These are phyloP conservation scores for Typha latifolia DNA, from an alignment of 176 grass and related monocot genomes.

Conservation along the genomic window DNA sequence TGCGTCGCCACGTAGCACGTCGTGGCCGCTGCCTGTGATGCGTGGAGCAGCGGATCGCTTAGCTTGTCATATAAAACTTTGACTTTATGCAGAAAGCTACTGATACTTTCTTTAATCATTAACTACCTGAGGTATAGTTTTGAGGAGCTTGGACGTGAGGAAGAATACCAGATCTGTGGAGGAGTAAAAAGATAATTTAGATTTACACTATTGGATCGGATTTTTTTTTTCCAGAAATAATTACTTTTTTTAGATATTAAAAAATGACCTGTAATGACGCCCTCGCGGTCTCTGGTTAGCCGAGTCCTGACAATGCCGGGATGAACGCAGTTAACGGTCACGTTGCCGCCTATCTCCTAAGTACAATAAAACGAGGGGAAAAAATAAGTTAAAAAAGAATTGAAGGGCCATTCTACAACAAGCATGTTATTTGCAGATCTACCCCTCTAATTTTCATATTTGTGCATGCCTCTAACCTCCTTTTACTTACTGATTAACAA, in stretches of 20 bases:
- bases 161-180: constrained; percentile 81
- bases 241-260: neutral
- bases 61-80: neutral
- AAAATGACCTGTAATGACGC: constrained; percentile 52
- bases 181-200: neutral
- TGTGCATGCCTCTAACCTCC: no score
- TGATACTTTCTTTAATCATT: no score
- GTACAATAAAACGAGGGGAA: neutral
- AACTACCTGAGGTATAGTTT: constrained; percentile 86
- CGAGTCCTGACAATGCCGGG: constrained; percentile 89
- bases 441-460: no score
- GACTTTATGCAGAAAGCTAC: no score
- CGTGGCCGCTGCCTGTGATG: constrained; percentile 72
- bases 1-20: constrained; percentile 93
- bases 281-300: constrained; percentile 87
- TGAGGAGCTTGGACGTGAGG: constrained; percentile 84
- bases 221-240: neutral
- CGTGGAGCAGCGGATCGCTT: neutral
- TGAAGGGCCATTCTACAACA: no score
- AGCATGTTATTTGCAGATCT: no score
- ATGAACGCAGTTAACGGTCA: constrained; percentile 90
- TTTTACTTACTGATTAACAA: no score
- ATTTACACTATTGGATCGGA: neutral
- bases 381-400: neutral
- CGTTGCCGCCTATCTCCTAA: constrained; percentile 57